Conservation (phyloP, 371 early-diverging fungal genomes). For the Mortierella sp. region DNA sequence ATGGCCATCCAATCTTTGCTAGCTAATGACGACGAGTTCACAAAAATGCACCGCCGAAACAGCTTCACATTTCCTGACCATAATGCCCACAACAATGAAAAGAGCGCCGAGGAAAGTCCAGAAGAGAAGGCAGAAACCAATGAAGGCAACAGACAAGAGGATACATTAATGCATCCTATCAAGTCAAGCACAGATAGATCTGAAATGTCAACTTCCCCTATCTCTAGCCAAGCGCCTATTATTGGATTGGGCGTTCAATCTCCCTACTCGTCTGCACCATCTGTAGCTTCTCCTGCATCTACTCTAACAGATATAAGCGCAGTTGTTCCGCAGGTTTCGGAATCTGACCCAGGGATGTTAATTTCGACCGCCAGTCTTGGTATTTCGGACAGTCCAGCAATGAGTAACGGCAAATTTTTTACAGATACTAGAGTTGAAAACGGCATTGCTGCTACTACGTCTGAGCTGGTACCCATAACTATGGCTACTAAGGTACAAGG, state of each 20-base stretch:
- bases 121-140: neutral
- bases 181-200: neutral
- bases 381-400: neutral
- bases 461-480: conserved; percentile 29
- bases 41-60: conserved; percentile 36
- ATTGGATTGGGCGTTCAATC: conserved; percentile 13
- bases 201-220: neutral
- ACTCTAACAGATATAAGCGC: neutral
- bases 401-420: neutral
- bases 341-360: conserved; percentile 15
- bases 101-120: neutral
- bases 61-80: conserved; percentile 1
- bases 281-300: neutral
- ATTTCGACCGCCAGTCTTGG: conserved; percentile 9
- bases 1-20: conserved; percentile 55
- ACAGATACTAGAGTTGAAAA: neutral
- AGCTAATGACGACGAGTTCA: conserved; percentile 46
- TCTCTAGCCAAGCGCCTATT: neutral
- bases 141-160: neutral
- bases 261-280: neutral
- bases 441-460: neutral
- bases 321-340: neutral
- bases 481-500: conserved; percentile 28
- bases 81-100: neutral
- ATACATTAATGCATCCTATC: neutral